These are phyloP conservation scores for Cercospora berteroae DNA, from an alignment of 2,329 filamentous ascomycete genomes.

Conservation along the genomic window DNA sequence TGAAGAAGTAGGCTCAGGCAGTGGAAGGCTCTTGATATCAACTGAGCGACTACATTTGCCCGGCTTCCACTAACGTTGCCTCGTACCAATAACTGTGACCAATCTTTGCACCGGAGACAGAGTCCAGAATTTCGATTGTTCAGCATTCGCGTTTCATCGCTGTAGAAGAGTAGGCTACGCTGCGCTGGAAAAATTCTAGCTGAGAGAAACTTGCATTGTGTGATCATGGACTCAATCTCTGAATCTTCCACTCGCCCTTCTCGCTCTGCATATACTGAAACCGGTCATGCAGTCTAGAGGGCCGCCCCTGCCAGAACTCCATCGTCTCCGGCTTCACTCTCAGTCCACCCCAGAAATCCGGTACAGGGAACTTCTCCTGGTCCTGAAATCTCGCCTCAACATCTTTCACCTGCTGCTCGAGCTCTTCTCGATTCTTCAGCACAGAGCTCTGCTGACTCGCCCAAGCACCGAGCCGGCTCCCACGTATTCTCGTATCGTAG, in stretches of 20 bases:
- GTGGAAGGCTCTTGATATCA: background rate
- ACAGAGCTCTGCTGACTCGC: constrained; percentile 84
- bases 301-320: constrained; percentile 94
- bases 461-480: constrained; percentile 86
- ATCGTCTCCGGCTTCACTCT: constrained; percentile 80
- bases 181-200: background rate
- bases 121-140: background rate
- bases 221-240: constrained; percentile 68
- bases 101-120: background rate
- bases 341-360: constrained; percentile 91
- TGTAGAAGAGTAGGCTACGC: background rate
- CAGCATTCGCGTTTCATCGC: background rate
- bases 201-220: background rate
- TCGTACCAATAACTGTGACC: background rate
- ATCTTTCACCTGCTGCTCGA: constrained; percentile 76
- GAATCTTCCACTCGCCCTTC: constrained; percentile 49
- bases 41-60: background rate
- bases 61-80: background rate
- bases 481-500: constrained; percentile 67
- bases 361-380: constrained; percentile 77
- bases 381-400: constrained; percentile 73
- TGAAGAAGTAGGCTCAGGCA: background rate
- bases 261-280: constrained; percentile 73
- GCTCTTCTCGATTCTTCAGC: constrained; percentile 64
- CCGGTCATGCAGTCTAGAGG: constrained; percentile 87